Base-by-base conservation (phyloP, 441 rosid species). In the Populus hybrid region DNA sequence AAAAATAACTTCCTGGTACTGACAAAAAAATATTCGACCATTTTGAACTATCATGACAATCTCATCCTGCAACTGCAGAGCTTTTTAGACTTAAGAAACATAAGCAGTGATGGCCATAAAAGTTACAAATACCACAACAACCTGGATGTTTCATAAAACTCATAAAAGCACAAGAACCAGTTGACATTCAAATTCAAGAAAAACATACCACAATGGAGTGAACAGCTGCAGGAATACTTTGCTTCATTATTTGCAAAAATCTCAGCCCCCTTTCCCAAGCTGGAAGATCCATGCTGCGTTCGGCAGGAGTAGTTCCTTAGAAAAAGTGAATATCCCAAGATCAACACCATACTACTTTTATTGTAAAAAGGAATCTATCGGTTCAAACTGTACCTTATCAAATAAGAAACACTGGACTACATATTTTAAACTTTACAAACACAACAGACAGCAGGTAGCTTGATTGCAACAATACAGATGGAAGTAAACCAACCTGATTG, bases 241-340 rank as follows among this genome's bases (percentile, higher is more conserved):
- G 88, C 87, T 92, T 93, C 85, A 84, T 78, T 77, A 92, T 76
- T 82, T 90, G 91, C 84, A 93, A 86, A 69, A 92, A 91, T 77
- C 91, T 89, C 76, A 95, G 92, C 84, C 95, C 97, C 80, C 89
- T 89, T 84, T 89, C 90, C 98, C 97, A 95, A 34, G 91, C 92
- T 81, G 99, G 90, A 85, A 91, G 86, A 78, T 93, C 98, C 88
- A 89, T 92, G 93, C 99, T 95, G 99, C 98, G 99, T 95, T 91
- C 97, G 94, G 92, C 91, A 95, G 92, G 92, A 90, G 97, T 85
- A 92, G 94, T 86, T 90, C 99, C 99, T 94, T 95, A 95, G 97
- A 88, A 87, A 88, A 91, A 88, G 93, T 91, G 94, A 91, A 90
- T 91, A 85, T 94, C 91, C 86, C 94, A 87, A 83, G 88, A 95